Conservation (phyloP, 2,329 filamentous ascomycete genomes). For the Hypoxylon sp. region DNA sequence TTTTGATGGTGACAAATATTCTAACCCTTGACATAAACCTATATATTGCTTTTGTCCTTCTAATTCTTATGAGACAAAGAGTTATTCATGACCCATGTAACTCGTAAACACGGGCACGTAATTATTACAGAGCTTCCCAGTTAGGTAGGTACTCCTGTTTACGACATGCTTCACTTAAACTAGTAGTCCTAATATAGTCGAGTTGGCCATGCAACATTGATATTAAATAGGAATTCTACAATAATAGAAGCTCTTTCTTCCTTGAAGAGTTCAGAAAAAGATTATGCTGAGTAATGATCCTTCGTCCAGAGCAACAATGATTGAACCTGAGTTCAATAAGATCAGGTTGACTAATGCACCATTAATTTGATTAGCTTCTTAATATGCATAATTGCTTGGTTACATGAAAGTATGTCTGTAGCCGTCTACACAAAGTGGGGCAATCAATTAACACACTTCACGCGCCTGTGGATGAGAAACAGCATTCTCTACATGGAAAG, state of each 20-base stretch:
- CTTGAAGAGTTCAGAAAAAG: not conserved
- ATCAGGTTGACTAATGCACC: not conserved
- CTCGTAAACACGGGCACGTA: not conserved
- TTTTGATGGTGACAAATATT: conserved; percentile 15
- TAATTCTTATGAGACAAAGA: not conserved
- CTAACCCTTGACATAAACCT: not conserved
- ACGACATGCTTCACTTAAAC: not conserved
- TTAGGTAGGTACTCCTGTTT: not conserved
- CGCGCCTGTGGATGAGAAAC: conserved; percentile 24
- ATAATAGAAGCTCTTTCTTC: not conserved
- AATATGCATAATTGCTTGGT: conserved; percentile 1
- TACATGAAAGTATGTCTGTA: not conserved
- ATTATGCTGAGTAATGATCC: not conserved
- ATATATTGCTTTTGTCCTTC: conserved; percentile 9
- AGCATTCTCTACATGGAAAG: conserved; percentile 20
- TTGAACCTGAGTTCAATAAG: not conserved
- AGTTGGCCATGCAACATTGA: not conserved
- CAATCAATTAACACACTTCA: conserved; percentile 11
- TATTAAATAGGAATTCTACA: not conserved
- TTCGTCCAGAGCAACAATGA: not conserved
- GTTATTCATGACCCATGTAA: not conserved
- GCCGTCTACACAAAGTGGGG: conserved; percentile 3
- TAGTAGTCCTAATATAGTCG: not conserved
- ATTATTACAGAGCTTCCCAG: not conserved
- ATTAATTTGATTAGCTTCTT: not conserved